Evolutionary conservation across 2,329 filamentous ascomycete genomes (phyloP).

Genomic region (Geosmithia flava): DNA sequence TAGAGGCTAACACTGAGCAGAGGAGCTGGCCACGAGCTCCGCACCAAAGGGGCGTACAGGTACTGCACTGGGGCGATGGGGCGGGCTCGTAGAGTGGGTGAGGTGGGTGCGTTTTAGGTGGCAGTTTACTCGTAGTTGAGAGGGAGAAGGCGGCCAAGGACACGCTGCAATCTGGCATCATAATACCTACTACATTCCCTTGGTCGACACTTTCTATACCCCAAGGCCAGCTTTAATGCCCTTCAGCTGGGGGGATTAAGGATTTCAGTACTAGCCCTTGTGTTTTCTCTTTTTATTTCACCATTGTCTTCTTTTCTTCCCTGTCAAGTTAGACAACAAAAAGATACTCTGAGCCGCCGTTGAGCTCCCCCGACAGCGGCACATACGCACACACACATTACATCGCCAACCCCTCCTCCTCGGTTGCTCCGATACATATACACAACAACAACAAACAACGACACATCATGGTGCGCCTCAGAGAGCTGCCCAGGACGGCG

Average conservation of each 20-base stretch:
- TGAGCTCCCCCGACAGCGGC: constrained; percentile 1
- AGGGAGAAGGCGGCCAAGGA: constrained; percentile 2
- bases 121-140: constrained; percentile 16
- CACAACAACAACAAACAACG: constrained; percentile 8
- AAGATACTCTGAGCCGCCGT: background rate
- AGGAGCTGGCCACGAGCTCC: background rate
- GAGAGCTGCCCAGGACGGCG: constrained; percentile 93
- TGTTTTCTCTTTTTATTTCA: constrained; percentile 2
- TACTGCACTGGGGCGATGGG: background rate
- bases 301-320: background rate
- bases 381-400: background rate
- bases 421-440: constrained; percentile 4
- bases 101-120: constrained; percentile 10
- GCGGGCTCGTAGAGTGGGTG: background rate
- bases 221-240: constrained; percentile 7
- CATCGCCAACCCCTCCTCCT: background rate
- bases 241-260: constrained; percentile 17
- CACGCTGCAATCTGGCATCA: constrained; percentile 33
- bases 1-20: background rate
- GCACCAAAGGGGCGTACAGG: background rate
- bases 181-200: constrained; percentile 7
- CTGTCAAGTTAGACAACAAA: background rate
- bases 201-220: constrained; percentile 4
- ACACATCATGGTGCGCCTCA: constrained; percentile 75
- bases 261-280: constrained; percentile 7